Conservation (phyloP, 192 early-diverging fungal genomes). For the Coemansia sp. region DNA sequence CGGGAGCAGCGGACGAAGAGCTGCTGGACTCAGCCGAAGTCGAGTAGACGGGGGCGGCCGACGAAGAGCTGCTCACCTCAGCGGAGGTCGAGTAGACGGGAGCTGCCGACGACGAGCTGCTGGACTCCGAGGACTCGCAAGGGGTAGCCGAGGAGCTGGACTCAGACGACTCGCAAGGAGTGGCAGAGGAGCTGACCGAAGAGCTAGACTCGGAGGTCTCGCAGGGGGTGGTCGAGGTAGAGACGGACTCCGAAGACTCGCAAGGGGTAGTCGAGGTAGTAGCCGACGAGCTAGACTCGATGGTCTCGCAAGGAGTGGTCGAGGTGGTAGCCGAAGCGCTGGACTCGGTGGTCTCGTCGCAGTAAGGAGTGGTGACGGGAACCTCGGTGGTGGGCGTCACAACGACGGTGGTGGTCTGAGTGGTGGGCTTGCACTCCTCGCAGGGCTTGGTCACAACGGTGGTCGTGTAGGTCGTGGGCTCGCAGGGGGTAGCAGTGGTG, state of each 20-base stretch:
- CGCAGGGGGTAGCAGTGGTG: neutral
- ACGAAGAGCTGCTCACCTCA: constrained; percentile 12
- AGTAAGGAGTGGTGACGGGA: constrained; percentile 1
- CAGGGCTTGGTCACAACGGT: constrained; percentile 19
- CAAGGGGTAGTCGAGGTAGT: constrained; percentile 4
- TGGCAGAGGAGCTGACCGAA: neutral
- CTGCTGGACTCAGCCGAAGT: constrained; percentile 9
- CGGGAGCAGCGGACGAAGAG: neutral
- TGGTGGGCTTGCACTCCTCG: constrained; percentile 25
- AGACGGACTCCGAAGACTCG: neutral
- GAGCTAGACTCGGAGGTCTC: constrained; percentile 6
- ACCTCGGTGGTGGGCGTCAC: constrained; percentile 16
- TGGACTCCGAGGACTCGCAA: constrained; percentile 6
- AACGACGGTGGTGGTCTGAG: constrained; percentile 8
- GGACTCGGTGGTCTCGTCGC: constrained; percentile 21
- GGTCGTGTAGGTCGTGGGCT: constrained; percentile 22
- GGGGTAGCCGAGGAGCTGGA: neutral
- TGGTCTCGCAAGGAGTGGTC: constrained; percentile 6
- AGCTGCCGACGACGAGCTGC: neutral
- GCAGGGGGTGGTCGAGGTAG: neutral
- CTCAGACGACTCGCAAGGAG: neutral
- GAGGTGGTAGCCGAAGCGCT: constrained; percentile 15
- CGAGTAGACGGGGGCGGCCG: neutral
- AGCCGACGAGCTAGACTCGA: neutral
- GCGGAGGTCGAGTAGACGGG: neutral